Evolutionary conservation across 1,284 basidiomycete genomes (phyloP).

Genomic region (Moniliophthora roreri): DNA sequence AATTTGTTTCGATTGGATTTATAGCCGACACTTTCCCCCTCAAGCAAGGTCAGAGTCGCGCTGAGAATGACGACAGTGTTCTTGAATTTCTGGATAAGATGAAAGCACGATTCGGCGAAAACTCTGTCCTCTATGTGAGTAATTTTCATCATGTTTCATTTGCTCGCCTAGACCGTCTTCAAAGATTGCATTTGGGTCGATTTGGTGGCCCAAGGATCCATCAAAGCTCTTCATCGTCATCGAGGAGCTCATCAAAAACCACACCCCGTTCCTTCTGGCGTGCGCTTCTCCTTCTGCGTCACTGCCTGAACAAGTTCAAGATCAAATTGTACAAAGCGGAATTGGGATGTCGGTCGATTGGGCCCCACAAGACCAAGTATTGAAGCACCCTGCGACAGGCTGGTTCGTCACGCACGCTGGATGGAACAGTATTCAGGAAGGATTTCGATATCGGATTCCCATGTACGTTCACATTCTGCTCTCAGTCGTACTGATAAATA

Average conservation of each 20-base stretch:
- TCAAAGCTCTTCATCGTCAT: conserved; percentile 20
- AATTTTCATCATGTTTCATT: not conserved
- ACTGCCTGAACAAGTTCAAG: conserved; percentile 7
- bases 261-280: conserved; percentile 18
- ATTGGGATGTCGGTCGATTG: conserved; percentile 17
- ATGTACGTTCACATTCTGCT: not conserved
- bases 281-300: not conserved
- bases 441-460: conserved; percentile 8
- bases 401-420: conserved; percentile 26
- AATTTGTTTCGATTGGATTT: conserved; percentile 16
- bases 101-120: conserved; percentile 15
- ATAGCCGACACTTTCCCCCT: conserved; percentile 1
- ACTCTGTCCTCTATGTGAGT: conserved; percentile 19
- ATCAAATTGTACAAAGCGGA: conserved; percentile 15
- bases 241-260: conserved; percentile 16
- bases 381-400: conserved; percentile 21
- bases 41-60: not conserved
- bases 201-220: conserved; percentile 17
- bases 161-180: not conserved
- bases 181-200: conserved; percentile 23
- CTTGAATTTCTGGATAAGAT: conserved; percentile 19
- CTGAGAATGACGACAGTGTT: not conserved
- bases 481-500: too few relatives aligned
- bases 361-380: conserved; percentile 22
- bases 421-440: conserved; percentile 18